Conservation (phyloP, 2,329 filamentous ascomycete species). For the Sclerotinia subarctica region DNA sequence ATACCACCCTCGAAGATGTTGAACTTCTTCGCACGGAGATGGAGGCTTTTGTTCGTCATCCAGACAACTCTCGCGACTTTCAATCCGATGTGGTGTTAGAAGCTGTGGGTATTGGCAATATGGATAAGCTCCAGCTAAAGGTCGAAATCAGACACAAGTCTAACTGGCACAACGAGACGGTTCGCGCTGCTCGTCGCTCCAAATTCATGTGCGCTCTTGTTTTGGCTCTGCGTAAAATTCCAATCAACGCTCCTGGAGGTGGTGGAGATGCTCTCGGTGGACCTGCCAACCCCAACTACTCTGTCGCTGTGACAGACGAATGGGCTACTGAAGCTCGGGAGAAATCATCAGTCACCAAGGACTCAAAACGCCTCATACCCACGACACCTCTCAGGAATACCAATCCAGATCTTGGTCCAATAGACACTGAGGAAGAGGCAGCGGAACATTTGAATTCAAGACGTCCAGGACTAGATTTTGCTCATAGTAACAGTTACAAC, state of each 20-base stretch:
- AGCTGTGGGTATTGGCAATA: slow-evolving; percentile 73
- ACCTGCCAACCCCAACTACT: slow-evolving; percentile 75
- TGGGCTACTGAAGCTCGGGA: slow-evolving; percentile 63
- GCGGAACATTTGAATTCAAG: slow-evolving; percentile 42
- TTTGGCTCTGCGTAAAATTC: slow-evolving; percentile 78
- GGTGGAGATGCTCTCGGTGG: slow-evolving; percentile 60
- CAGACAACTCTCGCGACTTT: slow-evolving; percentile 90
- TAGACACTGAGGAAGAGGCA: slow-evolving; percentile 40
- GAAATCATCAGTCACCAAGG: slow-evolving; percentile 56
- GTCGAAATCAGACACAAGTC: slow-evolving; percentile 89
- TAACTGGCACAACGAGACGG: slow-evolving; percentile 83
- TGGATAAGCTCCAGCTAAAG: slow-evolving; percentile 82
- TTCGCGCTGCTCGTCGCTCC: slow-evolving; percentile 77
- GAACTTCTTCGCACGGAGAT: slow-evolving; percentile 82
- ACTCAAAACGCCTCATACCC: slow-evolving; percentile 64
- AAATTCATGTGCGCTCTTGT: slow-evolving; percentile 97
- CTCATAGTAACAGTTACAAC: slow-evolving; percentile 38
- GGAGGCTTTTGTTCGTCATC: slow-evolving; percentile 74
- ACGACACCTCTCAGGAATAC: slow-evolving; percentile 23
- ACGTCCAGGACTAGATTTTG: slow-evolving; percentile 27
- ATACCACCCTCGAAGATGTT: slow-evolving; percentile 85
- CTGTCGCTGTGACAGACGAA: slow-evolving; percentile 69
- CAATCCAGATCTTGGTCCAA: slow-evolving; percentile 27
- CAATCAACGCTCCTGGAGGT: slow-evolving; percentile 78
- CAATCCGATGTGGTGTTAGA: slow-evolving; percentile 77